Base-by-base conservation (phyloP, 2,329 filamentous ascomycete species). In the Beauveria sp. region DNA sequence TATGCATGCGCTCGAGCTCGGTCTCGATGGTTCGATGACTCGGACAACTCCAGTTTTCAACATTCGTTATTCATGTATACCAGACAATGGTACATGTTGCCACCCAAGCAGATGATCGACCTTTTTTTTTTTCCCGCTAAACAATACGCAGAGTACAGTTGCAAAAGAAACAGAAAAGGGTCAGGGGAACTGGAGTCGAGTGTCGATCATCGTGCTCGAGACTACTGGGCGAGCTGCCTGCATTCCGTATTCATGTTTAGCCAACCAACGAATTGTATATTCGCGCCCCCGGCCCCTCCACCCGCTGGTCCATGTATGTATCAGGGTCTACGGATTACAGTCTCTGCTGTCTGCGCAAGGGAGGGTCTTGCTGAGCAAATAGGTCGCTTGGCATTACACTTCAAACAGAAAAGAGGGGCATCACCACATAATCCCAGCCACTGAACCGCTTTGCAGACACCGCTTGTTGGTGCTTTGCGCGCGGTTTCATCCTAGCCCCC, bases 381-480 rank as follows among this genome's bases (percentile, higher is more conserved):
- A 12, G 16, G 20, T 22, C 24, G 22, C 57, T 52, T 52, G 57
- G 47, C 57, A 51, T 28, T 45, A 6, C n/a, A 3, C n/a, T 45
- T 45, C 12, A 14, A 42, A n/a, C 16, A 49, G 22, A 20, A 51
- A 42, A 50, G 34, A 45, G n/a, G 47, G 43, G 46, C 18, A 43
- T 45, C 47, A 52, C 16, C 47, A 45, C 7, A 24, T 6, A 26
- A n/a, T 26, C 24, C 24, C 46, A 52, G 57, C 57, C 57, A 59
- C 47, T 38, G 34, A 38, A 6, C 34, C 34, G 34, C 34, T 12
- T 51, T 34, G 40, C 18, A 30, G 56, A 59, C 57, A 59, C 47
- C 57, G 57, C 57, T 52, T 59, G 57, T 59, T 59, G 47, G 38
- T 52, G 57, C 38, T 45, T 38, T 59, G 24, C 8, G 26, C 24